phyloP scores from a whole-genome alignment of 2,329 filamentous ascomycete genomes.

The Phyllosticta capitalensis region DNA sequence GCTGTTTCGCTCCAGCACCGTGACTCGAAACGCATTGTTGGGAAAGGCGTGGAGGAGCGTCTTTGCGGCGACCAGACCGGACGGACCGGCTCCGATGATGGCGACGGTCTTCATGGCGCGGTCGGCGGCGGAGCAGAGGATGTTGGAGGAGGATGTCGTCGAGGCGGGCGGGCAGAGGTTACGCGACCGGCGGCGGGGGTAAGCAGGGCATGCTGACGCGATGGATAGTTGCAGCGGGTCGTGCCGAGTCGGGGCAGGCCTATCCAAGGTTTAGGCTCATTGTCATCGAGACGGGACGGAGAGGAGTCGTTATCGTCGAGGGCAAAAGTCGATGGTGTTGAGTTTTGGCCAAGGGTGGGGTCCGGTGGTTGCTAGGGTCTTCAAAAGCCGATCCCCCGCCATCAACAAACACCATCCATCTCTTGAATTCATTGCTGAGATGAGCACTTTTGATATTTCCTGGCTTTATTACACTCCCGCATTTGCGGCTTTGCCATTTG shows the following conservation, averaged over 20 bases:
- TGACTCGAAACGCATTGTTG: slow-evolving; percentile 53
- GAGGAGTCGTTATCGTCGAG: background rate
- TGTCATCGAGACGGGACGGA: background rate
- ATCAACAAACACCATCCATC: background rate
- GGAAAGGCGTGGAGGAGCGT: slow-evolving; percentile 53
- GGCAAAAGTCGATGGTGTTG: background rate
- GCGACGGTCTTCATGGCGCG: slow-evolving; percentile 26
- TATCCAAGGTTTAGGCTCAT: background rate
- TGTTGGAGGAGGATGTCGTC: background rate
- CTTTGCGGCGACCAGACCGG: slow-evolving; percentile 46
- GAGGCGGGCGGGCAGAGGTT: background rate
- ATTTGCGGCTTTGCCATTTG: too few relatives aligned
- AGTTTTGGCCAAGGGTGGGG: background rate
- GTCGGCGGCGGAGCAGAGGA: background rate
- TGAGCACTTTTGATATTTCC: background rate
- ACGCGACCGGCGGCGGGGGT: background rate
- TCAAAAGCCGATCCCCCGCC: background rate
- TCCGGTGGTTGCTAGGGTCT: background rate
- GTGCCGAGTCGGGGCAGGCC: background rate
- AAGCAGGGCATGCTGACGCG: background rate
- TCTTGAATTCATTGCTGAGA: background rate
- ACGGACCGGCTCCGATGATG: slow-evolving; percentile 36
- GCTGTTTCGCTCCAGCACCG: slow-evolving; percentile 56
- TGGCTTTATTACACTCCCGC: too few relatives aligned
- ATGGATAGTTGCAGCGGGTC: background rate